These are phyloP conservation scores for Phytopythium litorale DNA, from an alignment of 352 stramenopile species.

Conservation along the genomic window DNA sequence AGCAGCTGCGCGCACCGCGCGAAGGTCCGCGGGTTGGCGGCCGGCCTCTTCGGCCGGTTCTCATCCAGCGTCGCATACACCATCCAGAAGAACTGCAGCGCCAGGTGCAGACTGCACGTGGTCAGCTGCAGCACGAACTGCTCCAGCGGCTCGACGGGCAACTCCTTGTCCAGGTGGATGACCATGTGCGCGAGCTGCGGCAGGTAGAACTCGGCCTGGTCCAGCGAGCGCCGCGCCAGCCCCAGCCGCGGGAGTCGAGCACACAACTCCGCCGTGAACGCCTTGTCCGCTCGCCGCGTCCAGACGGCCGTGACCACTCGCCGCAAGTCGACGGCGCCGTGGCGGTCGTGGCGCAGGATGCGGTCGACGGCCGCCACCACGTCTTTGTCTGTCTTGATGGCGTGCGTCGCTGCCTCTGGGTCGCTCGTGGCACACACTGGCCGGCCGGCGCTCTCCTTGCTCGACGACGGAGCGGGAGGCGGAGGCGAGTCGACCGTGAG, in stretches of 20 bases:
- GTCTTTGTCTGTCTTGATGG: background rate
- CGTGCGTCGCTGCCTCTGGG: background rate
- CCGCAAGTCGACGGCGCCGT: conserved; percentile 64
- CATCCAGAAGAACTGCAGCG: conserved; percentile 68
- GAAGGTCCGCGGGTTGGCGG: conserved; percentile 62
- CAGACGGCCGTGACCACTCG: conserved; percentile 72
- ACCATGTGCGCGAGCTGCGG: conserved; percentile 84
- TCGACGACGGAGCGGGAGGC: background rate
- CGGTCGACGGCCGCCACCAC: conserved; percentile 1
- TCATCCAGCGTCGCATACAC: conserved; percentile 78
- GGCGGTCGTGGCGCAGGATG: background rate
- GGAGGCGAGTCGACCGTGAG: background rate
- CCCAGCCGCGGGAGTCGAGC: conserved; percentile 46
- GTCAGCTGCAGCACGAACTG: conserved; percentile 75
- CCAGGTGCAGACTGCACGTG: conserved; percentile 76
- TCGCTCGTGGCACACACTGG: background rate
- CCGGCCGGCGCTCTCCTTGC: background rate
- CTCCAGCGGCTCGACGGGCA: conserved; percentile 73
- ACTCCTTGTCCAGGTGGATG: conserved; percentile 73
- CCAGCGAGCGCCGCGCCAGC: conserved; percentile 47
- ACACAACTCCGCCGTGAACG: conserved; percentile 64
- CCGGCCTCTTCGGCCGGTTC: conserved; percentile 63
- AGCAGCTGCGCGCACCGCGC: conserved; percentile 68
- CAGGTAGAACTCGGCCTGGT: conserved; percentile 80
- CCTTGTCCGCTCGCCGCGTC: conserved; percentile 55